phyloP scores from a whole-genome alignment of 352 stramenopile species.

The Phytophthora foliorum region DNA sequence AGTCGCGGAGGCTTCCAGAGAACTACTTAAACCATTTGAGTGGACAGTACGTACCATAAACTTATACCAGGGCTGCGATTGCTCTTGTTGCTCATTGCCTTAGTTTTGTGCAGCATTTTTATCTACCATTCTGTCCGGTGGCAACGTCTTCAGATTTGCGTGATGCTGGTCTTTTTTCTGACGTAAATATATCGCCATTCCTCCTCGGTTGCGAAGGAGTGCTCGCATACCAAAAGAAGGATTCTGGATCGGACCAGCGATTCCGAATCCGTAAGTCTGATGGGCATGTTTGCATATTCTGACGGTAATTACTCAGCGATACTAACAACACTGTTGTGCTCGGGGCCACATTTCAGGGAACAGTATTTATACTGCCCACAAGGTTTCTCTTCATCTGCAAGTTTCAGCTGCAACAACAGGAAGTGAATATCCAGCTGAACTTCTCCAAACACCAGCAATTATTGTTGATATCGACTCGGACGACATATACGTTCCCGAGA shows the following conservation, averaged over 20 bases:
- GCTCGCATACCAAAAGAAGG: conserved; percentile 60
- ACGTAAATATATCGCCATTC: conserved; percentile 42
- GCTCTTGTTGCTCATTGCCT: not conserved
- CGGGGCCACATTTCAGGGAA: conserved; percentile 44
- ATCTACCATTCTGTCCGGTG: conserved; percentile 64
- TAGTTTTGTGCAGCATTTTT: conserved; percentile 49
- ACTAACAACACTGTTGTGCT: conserved; percentile 5
- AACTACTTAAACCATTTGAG: conserved; percentile 63
- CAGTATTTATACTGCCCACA: conserved; percentile 77
- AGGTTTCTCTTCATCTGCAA: conserved; percentile 54
- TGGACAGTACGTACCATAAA: conserved; percentile 48
- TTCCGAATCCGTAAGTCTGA: conserved; percentile 64
- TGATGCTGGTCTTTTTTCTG: conserved; percentile 47
- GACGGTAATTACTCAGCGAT: not conserved
- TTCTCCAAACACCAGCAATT: conserved; percentile 59
- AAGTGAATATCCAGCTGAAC: conserved; percentile 46
- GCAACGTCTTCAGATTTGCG: conserved; percentile 42
- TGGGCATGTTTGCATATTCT: not conserved
- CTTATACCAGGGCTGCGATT: not conserved
- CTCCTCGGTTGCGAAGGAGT: conserved; percentile 65
- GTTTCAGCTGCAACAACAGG: conserved; percentile 10
- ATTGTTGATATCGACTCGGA: conserved; percentile 79
- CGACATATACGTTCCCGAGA: conserved; percentile 74
- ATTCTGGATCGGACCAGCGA: conserved; percentile 52
- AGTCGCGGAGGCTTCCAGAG: conserved; percentile 47